Percentiles rank a stretch among this genome's conserved stretches.
phyloP scores from a whole-genome alignment of 1,284 basidiomycete species.

The Austroboletus novae-zelandiae region DNA sequence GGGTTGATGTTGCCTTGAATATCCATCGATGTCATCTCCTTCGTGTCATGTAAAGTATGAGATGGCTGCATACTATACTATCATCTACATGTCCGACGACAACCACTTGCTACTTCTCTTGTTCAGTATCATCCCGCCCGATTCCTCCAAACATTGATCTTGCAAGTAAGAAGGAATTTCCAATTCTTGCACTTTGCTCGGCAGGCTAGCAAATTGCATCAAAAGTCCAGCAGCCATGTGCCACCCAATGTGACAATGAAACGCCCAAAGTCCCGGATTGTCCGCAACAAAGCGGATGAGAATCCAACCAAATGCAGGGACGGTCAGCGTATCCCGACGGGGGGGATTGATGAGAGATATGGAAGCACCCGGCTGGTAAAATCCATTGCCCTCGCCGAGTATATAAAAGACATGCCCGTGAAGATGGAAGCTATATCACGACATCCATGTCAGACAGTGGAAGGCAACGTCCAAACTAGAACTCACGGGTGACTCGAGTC shows the following conservation, averaged over 20 bases:
- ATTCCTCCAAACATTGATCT: slow-evolving; percentile 26
- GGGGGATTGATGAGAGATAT: slow-evolving; percentile 29
- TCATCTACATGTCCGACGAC: slow-evolving; percentile 17
- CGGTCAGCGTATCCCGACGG: slow-evolving; percentile 30
- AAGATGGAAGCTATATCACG: slow-evolving; percentile 27
- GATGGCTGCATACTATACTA: no score
- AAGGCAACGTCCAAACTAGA: neutral
- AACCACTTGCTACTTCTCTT: slow-evolving; percentile 22
- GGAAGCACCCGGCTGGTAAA: slow-evolving; percentile 18
- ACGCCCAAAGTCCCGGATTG: slow-evolving; percentile 45
- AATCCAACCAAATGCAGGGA: slow-evolving; percentile 30
- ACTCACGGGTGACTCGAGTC: slow-evolving; percentile 34
- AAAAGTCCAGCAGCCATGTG: slow-evolving; percentile 40
- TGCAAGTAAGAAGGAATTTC: slow-evolving; percentile 27
- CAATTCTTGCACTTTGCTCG: slow-evolving; percentile 27
- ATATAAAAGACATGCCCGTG: slow-evolving; percentile 32
- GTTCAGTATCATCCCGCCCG: slow-evolving; percentile 18
- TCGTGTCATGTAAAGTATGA: slow-evolving; percentile 1
- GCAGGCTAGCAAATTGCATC: slow-evolving; percentile 34
- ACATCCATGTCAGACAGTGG: neutral
- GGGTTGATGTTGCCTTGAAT: neutral
- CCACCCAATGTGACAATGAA: slow-evolving; percentile 51
- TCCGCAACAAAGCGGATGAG: slow-evolving; percentile 38
- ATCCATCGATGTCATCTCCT: no score
- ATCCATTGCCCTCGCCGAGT: slow-evolving; percentile 26